Base-by-base conservation (phyloP, 768 basidiomycete species). In the Coprinopsis sp. region DNA sequence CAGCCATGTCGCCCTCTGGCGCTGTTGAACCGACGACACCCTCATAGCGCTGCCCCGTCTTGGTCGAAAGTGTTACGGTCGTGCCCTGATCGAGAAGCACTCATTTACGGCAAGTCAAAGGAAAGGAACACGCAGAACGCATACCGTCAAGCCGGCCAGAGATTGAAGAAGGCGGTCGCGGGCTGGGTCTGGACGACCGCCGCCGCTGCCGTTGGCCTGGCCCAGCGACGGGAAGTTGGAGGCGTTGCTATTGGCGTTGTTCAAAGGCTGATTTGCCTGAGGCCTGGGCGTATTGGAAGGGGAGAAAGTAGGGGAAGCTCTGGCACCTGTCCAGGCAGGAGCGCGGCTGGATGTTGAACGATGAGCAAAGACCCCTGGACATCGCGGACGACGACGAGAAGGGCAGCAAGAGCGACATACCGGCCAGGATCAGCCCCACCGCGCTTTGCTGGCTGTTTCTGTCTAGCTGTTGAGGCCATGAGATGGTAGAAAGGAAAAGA, bases 61-160 rank as follows among this genome's bases (percentile, higher is more conserved):
- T 87, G 36, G 84, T 86, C 19, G 65, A 61, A 49, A 91, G 73
- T n/a, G 87, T 86, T 57, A 91, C 73, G 29, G 84, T 87, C 4
- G 84, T 87, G 31, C 89, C 87, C 88, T 86, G 55, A 23, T 12
- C 39, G 24, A 8, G 10, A 23, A 27, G 36, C 8, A 18, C 33
- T 10, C 37, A 42, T 11, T 4, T 22, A 8, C n/a, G 39, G 53
- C 47, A 37, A 42, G 46, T 33, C 34, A 46, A 31, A 12, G 44
- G 14, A 51, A 44, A 36, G 34, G 23, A 48, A 28, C 27, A 47
- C 29, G 23, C 8, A 44, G 37, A 45, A 39, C 28, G 44, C 85
- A 60, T 53, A 88, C 87, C 25, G 82, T 88, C 37, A 89, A 69
- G 43, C 85, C 87, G 38, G 81, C 67, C 22, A 89, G 73, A 49